Evolutionary conservation across 768 basidiomycete genomes (phyloP), one percentile per base, ranked within the genome.

Genomic region (Macrocybe gigantea): DNA sequence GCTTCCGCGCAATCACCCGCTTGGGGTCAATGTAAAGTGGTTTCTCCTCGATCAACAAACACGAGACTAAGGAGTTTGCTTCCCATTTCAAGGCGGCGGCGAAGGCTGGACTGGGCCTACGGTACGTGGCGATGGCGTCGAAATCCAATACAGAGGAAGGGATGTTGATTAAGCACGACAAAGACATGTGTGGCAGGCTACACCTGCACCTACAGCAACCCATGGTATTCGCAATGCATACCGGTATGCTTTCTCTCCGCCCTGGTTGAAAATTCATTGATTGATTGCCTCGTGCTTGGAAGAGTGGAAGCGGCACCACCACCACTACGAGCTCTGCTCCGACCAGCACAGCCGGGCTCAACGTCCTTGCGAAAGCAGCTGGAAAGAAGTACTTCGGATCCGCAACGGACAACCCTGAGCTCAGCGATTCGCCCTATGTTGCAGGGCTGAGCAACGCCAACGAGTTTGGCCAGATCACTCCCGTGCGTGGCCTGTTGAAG

Each of bases 361-460:
- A 80, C 75, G 6, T 79, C 76, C 61, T 70, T 80, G 74, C 73
- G 7, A 65, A 64, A 48, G 63, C 70, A 12, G 67, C 71, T 12
- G 72, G 73, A 14, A 75, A 75, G 59, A 60, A 64, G 32, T 77
- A 77, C 64, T 77, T 77, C 48, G 77, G 75, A 13, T 66, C 71
- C 22, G 77, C 77, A 22, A 76, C 74, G 1, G 75, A 77, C 57
- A 74, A 74, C 56, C 60, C 62, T 35, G 75, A 77, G 56, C 64
- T 77, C 35, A 70, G 62, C 7, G 71, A 77, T 54, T 52, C 64
- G 1, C 53, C 71, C 1, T 77, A 77, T 57, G 63, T 65, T 10
- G 60, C 65, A 5, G 60, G 64, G 42, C 64, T 77, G 33, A 60
- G 64, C 52, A 66, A 76, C 57, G 65, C 53, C 38, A 59, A 52